Base-by-base conservation (phyloP, 73 alveolate genomes). In the Paramecium primaurelia region DNA sequence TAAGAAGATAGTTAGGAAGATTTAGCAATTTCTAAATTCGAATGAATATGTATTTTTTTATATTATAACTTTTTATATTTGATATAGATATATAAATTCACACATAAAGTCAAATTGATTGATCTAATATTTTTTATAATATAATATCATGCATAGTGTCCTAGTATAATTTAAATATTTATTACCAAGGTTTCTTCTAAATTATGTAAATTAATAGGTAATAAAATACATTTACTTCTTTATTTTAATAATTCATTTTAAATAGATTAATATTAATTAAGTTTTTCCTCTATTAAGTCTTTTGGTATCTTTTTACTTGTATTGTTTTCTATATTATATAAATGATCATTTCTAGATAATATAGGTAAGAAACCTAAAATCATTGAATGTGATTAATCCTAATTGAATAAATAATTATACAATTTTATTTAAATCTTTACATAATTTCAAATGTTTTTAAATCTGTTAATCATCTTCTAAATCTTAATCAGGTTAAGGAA, bases 161-260 rank as follows among this genome's bases (percentile, higher is more conserved):
- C 69, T 54, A 6, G 14, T 9, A 18, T 54, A 18, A 54, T 54
- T 0, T 18, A 54, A 16, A 9, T 18, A 54, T 1, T 18, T 54
- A 54, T n/a, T 54, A 54, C 69, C 37, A 75, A 75, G 14, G 88
- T 75, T 20, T 75, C 88, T 40, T 75, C 88, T 37, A 75, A 14
- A 75, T 75, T 75, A 75, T 75, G 88, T 75, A 75, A 37, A 37
- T 75, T 75, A 3, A 75, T 75, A 14, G 88, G 88, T 37, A 75
- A 75, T 12, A 34, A 22, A n/a, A 75, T 75, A 16, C 88, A 75
- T 75, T 75, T 75, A 11, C 38, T 14, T 22, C 88, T 34, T 75
- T 75, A 38, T 11, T 75, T 18, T 36, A 75, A 75, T 40, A 75
- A 75, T 10, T 75, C 68, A 32, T 75, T 26, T 32, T 75, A n/a